phyloP scores from a whole-genome alignment of 805 yeast genomes.

The Brettanomyces naardenensis region DNA sequence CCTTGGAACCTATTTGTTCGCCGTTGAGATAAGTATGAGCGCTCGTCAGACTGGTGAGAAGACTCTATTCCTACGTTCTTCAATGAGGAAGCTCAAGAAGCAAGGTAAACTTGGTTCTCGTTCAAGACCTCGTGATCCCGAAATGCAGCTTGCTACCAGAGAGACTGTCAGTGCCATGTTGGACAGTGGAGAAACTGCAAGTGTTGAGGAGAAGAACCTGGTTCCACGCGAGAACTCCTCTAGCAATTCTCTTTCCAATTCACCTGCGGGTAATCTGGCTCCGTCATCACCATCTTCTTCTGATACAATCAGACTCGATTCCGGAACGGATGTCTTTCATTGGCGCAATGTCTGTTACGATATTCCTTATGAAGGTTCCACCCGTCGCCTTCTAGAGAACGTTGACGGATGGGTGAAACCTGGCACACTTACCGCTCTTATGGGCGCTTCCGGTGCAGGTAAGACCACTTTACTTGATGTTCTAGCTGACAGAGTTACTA shows the following conservation, averaged over 20 bases:
- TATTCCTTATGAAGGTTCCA: constrained; percentile 47
- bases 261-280: neutral
- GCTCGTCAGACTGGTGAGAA: constrained; percentile 63
- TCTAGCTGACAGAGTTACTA: constrained; percentile 39
- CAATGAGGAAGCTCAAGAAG: constrained; percentile 29
- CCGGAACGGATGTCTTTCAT: constrained; percentile 47
- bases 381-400: constrained; percentile 45
- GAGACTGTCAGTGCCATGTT: neutral
- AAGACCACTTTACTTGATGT: constrained; percentile 46
- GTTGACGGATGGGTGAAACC: constrained; percentile 80
- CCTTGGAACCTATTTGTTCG: constrained; percentile 39
- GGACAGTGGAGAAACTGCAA: neutral
- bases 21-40: constrained; percentile 48
- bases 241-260: neutral
- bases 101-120: neutral
- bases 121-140: neutral
- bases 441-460: constrained; percentile 57
- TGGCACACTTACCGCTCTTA: constrained; percentile 64
- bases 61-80: constrained; percentile 41
- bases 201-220: no score
- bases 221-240: no score
- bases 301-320: constrained; percentile 6
- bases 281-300: neutral
- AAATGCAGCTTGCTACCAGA: neutral
- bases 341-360: constrained; percentile 69